Base-by-base conservation (phyloP, 179 eudicot genomes). In the Sideroxylon spinosum region DNA sequence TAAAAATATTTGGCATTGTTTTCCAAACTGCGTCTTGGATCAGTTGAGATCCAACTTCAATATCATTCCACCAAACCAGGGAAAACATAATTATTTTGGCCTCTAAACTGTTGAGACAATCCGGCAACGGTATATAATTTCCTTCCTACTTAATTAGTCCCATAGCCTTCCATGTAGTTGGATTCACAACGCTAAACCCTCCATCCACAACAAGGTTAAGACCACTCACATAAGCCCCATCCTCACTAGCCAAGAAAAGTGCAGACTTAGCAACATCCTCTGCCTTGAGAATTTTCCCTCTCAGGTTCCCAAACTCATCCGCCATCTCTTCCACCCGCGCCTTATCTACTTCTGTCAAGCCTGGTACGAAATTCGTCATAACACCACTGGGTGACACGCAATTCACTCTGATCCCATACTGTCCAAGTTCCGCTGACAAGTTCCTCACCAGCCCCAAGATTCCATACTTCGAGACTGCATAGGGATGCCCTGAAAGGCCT, bases 151-250 rank as follows among this genome's bases (percentile, higher is more conserved):
- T 49, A n/a, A 63, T 62, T n/a, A 63, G 32, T 1, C 70, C 78
- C 0, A 61, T 17, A 32, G 56, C 57, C 59, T 63, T 75, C 70
- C 68, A 44, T 7, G n/a, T 44, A 46, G 78, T 61, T 3, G 70
- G 59, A 62, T 75, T 75, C 19, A 63, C 37, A 25, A 75, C 59
- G 10, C 78, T 81, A 48, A 91, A 88, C 8, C 95, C 97, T 50
- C 97, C 97, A 87, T 92, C 97, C 46, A 92, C 90, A 83, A 91
- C 80, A 20, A 92, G 90, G 79, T 92, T 92, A 75, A 66, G 82
- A 10, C 93, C 97, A 68, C 95, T 92, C 10, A 89, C 59, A 59
- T 89, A 92, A 78, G 86, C 86, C 0, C 93, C 87, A 7, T 91
- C 95, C 52, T 90, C 97, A 25, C 91, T 90, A 0, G 97, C 93